Percentiles rank a stretch among this genome's conserved stretches.
Evolutionary conservation across 2,329 filamentous ascomycete species (phyloP).

Genomic region (Aspergillus carbonarius): DNA sequence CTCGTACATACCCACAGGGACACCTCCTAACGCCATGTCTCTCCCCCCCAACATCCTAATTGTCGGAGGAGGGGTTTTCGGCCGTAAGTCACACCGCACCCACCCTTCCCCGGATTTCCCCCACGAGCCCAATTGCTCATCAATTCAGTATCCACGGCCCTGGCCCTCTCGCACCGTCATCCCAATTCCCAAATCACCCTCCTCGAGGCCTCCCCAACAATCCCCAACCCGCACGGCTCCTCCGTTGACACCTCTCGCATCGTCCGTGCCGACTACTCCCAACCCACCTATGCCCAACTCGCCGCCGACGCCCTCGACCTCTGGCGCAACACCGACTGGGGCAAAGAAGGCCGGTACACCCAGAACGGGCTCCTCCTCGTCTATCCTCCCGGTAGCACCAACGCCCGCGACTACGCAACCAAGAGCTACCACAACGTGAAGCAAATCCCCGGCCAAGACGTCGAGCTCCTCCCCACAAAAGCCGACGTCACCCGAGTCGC

Average conservation of each 20-base stretch:
- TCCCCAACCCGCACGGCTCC: conserved; percentile 59
- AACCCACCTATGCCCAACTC: conserved; percentile 72
- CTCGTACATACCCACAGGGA: background rate
- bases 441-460: conserved; percentile 32
- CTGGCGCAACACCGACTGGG: conserved; percentile 54
- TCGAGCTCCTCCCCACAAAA: conserved; percentile 35
- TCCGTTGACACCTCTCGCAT: conserved; percentile 63
- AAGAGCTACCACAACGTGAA: conserved; percentile 45
- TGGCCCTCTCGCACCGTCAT: conserved; percentile 64
- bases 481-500: conserved; percentile 36
- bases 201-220: conserved; percentile 55
- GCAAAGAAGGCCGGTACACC: conserved; percentile 43
- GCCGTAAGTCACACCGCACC: conserved; percentile 34
- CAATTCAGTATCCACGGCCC: conserved; percentile 60
- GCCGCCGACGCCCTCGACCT: conserved; percentile 70
- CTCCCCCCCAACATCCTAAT: conserved; percentile 41
- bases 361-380: conserved; percentile 46
- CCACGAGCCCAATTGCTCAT: background rate
- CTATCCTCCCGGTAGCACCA: conserved; percentile 32
- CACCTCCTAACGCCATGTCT: conserved; percentile 19
- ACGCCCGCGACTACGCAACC: conserved; percentile 36
- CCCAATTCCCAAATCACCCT: conserved; percentile 55
- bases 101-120: background rate
- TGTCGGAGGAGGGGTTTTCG: conserved; percentile 45
- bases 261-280: conserved; percentile 75